Evolutionary conservation across 257 asterid species (phyloP).

Genomic region (Thymus quinquecostatus): DNA sequence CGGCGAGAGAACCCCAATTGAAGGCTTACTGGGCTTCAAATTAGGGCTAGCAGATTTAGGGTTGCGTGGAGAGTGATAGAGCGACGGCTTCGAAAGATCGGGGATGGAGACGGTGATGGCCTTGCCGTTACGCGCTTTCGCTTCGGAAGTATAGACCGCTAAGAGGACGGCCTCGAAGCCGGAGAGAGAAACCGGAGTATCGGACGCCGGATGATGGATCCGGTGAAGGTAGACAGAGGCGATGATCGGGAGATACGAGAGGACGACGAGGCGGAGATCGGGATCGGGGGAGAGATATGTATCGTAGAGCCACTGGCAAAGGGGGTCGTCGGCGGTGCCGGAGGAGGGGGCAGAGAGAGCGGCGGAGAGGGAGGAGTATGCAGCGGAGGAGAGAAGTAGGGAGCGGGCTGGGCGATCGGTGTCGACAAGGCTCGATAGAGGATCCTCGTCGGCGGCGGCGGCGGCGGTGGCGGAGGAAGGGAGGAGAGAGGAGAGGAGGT

Average conservation of each 20-base stretch:
- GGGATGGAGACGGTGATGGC: conserved; percentile 70
- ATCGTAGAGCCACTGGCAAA: conserved; percentile 96
- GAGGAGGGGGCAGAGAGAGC: conserved; percentile 57
- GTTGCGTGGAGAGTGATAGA: conserved; percentile 74
- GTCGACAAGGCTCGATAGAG: conserved; percentile 72
- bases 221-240: conserved; percentile 68
- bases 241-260: conserved; percentile 71
- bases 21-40: conserved; percentile 33
- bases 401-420: conserved; percentile 95
- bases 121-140: conserved; percentile 78
- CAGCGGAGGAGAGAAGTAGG: conserved; percentile 76
- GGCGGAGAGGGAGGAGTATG: conserved; percentile 64
- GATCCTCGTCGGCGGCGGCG: conserved; percentile 32
- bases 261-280: conserved; percentile 83
- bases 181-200: conserved; percentile 49
- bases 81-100: conserved; percentile 90
- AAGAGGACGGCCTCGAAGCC: conserved; percentile 93
- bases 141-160: conserved; percentile 71
- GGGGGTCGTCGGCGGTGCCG: conserved; percentile 77
- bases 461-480: conserved; percentile 40
- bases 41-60: conserved; percentile 49
- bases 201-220: conserved; percentile 56
- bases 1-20: conserved; percentile 66
- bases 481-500: conserved; percentile 69
- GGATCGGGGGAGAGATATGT: conserved; percentile 74